Percentiles rank a stretch among this genome's conserved stretches.
Evolutionary conservation across 257 asterid genomes (phyloP).

Genomic region (Lantana camara): DNA sequence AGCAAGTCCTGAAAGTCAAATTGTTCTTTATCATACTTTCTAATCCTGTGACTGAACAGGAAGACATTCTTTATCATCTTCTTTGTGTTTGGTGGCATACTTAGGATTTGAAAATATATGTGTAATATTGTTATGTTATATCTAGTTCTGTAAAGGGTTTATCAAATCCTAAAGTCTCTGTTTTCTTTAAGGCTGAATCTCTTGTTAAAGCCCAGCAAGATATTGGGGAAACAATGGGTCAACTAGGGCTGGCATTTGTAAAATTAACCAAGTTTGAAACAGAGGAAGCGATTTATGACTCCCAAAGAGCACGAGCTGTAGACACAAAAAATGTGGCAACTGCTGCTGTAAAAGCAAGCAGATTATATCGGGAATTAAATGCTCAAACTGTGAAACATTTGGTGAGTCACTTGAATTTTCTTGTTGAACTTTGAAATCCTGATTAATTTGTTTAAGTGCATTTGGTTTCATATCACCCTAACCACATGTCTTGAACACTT

Average conservation of each 20-base stretch:
- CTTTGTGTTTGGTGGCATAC: neutral
- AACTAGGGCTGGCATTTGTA: constrained; percentile 89
- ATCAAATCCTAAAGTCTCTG: constrained; percentile 21
- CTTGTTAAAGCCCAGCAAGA: constrained; percentile 96
- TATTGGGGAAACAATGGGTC: constrained; percentile 96
- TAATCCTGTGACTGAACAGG: neutral
- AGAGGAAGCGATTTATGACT: constrained; percentile 80
- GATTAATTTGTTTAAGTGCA: neutral
- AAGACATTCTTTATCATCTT: neutral
- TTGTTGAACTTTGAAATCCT: constrained; percentile 4
- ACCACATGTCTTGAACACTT: constrained; percentile 8
- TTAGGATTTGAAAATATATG: neutral
- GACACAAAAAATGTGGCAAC: constrained; percentile 96
- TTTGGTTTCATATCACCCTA: constrained; percentile 9
- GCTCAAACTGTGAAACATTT: constrained; percentile 94
- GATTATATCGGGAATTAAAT: constrained; percentile 91
- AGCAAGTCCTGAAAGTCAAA: neutral
- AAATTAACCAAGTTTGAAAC: constrained; percentile 92
- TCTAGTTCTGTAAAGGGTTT: neutral
- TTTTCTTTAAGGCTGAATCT: constrained; percentile 75
- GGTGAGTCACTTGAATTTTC: constrained; percentile 45
- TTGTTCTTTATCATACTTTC: neutral
- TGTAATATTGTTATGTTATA: neutral
- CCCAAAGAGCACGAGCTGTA: constrained; percentile 80
- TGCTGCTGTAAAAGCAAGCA: constrained; percentile 95